A percentile compares a stretch with the other conserved stretches of the same genome.
Conservation (phyloP, 441 rosid genomes). For the Euphorbia schlechtendalii region DNA sequence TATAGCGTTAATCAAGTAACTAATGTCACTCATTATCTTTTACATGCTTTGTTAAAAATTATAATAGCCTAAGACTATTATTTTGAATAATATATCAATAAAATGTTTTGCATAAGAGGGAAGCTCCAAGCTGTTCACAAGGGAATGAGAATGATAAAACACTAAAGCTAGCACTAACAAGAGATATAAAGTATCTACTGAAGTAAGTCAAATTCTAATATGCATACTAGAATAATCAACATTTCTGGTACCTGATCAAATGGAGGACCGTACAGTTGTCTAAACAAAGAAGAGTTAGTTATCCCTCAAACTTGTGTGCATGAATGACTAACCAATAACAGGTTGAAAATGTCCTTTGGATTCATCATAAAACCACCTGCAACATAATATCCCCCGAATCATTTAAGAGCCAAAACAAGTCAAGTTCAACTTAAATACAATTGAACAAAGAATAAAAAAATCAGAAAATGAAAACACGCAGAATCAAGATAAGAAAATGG, state of each 20-base stretch:
- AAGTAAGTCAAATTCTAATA: not conserved
- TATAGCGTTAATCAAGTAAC: not conserved
- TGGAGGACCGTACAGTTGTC: constrained; percentile 13
- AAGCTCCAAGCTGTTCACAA: not conserved
- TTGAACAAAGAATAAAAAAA: not conserved
- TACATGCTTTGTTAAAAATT: not conserved
- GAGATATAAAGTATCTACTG: not conserved
- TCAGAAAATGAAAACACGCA: no score
- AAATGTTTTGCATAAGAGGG: not conserved
- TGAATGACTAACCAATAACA: constrained; percentile 34
- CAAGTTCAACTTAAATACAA: constrained; percentile 9
- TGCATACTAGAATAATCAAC: not conserved
- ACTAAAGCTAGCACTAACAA: not conserved
- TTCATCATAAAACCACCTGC: constrained; percentile 76
- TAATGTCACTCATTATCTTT: not conserved
- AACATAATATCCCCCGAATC: constrained; percentile 12
- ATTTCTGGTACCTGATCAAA: constrained; percentile 28
- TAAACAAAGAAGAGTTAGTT: constrained; percentile 13
- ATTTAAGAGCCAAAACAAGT: constrained; percentile 10
- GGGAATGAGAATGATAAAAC: not conserved
- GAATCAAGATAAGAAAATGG: not conserved
- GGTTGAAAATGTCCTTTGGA: constrained; percentile 51
- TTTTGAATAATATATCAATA: not conserved
- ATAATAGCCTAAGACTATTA: not conserved
- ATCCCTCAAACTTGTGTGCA: constrained; percentile 13